These are phyloP conservation scores for Diaporthe helianthi DNA, from an alignment of 2,329 filamentous ascomycete genomes.

Conservation along the genomic window DNA sequence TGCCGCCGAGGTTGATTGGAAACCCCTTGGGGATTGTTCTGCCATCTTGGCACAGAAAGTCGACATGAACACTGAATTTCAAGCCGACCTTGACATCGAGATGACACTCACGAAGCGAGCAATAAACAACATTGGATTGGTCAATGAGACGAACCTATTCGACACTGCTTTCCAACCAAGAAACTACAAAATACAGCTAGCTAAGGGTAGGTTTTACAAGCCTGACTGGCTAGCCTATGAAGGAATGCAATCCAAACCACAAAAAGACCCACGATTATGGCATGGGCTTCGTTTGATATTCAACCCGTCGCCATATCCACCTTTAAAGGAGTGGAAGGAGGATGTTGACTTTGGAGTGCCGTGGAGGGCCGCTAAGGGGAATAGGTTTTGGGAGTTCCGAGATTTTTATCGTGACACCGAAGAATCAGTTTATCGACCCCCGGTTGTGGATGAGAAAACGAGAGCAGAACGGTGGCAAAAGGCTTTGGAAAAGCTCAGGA, in stretches of 20 bases:
- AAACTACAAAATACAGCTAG: neutral
- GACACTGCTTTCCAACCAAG: constrained; percentile 3
- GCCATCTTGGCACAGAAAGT: neutral
- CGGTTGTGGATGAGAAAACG: neutral
- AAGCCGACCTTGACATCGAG: neutral
- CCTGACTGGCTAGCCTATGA: neutral
- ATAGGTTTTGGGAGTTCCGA: neutral
- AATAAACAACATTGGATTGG: neutral
- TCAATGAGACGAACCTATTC: neutral
- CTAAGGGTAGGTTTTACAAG: neutral
- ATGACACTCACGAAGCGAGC: neutral
- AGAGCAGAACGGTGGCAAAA: neutral
- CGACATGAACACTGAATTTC: constrained; percentile 6
- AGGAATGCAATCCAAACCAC: neutral
- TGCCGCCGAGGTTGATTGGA: constrained; percentile 8
- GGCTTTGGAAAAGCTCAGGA: neutral
- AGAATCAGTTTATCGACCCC: neutral
- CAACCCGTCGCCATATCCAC: constrained; percentile 2
- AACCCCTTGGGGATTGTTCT: neutral
- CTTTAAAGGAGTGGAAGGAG: constrained; percentile 1
- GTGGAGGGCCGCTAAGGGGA: neutral
- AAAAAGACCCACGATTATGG: neutral
- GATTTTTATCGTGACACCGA: neutral
- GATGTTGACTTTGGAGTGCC: neutral
- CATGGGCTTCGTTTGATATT: neutral